Base-by-base conservation (phyloP, 495 filamentous ascomycete species). In the Thermothielavioides terrestris region DNA sequence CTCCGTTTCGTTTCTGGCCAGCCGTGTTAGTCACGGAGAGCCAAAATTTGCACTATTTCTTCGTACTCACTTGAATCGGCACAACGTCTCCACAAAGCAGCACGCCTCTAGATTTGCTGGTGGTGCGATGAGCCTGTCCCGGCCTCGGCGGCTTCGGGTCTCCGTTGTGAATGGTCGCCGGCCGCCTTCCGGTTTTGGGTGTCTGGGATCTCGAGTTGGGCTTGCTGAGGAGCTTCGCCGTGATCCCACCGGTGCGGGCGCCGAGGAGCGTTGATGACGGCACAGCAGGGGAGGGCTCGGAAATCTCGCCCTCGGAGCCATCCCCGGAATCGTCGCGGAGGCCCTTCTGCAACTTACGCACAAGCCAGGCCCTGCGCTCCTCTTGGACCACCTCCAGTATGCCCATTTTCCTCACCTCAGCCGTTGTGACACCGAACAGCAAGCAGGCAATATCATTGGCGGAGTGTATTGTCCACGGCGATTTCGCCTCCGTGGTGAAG, bases 391-490 rank as follows among this genome's bases (percentile, higher is more conserved):
- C 88, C 62, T 97, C 92, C 46, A 98, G 64, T 48, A 98, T 97
- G 49, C 94, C 89, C 72, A 97, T 81, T 60, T 89, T 95, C 25
- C 88, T 81, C 28, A 98, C 84, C 67, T 98, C 92, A 8, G 87
- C 85, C 61, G 89, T 87, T 5, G 91, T 94, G 23, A 98, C 88
- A 31, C 92, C 92, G 67, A 98, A 97, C 39, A 98, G 79, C 22
- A 98, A 75, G 67, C 92, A 98, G 14, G 94, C 91, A 28, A 98
- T 74, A 64, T 98, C 92, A 60, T 98, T 98, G n/a, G 92, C 94
- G 7, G 91, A 85, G 39, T 95, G 73, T 47, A 98, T 95, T 2
- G 91, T 97, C 86, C 89, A 98, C 4, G 92, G 94, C 9, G 85
- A 75, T 37, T 83, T 76, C 37, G 86, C 77, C 66, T 94, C 86